A percentile compares a stretch with the other conserved stretches of the same genome.
Conservation (phyloP, 75 land plant species). For the Cunninghamia lanceolata region DNA sequence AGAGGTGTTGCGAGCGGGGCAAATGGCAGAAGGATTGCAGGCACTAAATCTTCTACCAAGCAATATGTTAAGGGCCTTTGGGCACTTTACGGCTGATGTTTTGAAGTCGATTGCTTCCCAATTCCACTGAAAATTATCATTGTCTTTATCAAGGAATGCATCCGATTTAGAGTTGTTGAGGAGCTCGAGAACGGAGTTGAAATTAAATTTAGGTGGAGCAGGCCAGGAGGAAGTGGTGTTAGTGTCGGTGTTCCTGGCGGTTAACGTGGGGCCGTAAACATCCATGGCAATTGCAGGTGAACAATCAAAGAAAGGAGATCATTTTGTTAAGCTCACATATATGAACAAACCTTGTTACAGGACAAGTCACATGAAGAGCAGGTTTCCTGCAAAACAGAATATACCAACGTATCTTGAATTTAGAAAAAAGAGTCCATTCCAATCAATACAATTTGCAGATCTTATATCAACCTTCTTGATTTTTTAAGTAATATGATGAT, state of each 20-base stretch:
- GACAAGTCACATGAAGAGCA: slow-evolving; percentile 24
- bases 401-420: not conserved
- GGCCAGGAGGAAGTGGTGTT: not conserved
- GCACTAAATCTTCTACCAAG: slow-evolving; percentile 9
- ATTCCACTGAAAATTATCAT: not conserved
- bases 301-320: not conserved
- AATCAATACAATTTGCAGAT: not conserved
- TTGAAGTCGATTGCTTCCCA: slow-evolving; percentile 9
- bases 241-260: too few species aligned
- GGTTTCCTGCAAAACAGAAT: slow-evolving; percentile 17
- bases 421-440: too few species aligned
- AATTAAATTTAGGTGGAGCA: not conserved
- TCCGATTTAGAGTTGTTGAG: not conserved
- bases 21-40: not conserved
- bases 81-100: not conserved
- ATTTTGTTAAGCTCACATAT: not conserved
- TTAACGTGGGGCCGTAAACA: too few species aligned
- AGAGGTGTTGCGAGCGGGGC: not conserved
- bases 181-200: not conserved
- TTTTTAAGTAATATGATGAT: not conserved
- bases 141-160: not conserved
- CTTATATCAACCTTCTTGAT: not conserved
- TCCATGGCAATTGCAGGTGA: too few species aligned
- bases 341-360: slow-evolving; percentile 49
- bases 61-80: not conserved